phyloP scores from a whole-genome alignment of 192 early-diverging fungal genomes.

The Coemansia sp. region DNA sequence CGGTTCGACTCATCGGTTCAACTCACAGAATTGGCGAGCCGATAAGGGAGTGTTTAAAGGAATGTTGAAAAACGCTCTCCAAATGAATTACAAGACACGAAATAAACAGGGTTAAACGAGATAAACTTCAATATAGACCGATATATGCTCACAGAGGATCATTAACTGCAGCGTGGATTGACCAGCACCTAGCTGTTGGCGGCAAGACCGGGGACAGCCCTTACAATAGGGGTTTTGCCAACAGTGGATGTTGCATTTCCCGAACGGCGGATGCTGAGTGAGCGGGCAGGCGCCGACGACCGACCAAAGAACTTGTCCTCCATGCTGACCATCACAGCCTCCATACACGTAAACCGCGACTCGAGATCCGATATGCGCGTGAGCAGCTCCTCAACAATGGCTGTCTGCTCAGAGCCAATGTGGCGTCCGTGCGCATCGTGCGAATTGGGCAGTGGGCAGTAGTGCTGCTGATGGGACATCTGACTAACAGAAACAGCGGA shows the following conservation, averaged over 20 bases:
- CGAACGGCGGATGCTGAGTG: slow-evolving; percentile 21
- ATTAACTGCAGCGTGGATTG: no score
- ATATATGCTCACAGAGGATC: no score
- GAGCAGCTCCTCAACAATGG: slow-evolving; percentile 8
- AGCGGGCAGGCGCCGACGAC: slow-evolving; percentile 6
- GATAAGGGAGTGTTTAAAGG: no score
- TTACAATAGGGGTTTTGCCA: slow-evolving; percentile 21
- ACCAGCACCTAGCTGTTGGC: not conserved
- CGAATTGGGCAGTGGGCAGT: not conserved
- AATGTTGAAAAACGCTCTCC: no score
- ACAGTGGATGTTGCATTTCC: slow-evolving; percentile 2
- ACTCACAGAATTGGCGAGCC: no score
- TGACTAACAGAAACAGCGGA: not conserved
- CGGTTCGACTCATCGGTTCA: no score
- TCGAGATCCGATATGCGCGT: slow-evolving; percentile 37
- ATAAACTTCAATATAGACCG: no score
- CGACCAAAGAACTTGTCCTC: slow-evolving; percentile 29
- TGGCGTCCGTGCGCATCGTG: not conserved
- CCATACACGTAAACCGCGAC: slow-evolving; percentile 36
- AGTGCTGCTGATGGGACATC: not conserved
- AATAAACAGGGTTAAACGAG: no score
- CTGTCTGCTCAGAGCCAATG: slow-evolving; percentile 1
- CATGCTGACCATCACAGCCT: slow-evolving; percentile 36
- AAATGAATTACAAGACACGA: no score
- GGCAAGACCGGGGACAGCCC: not conserved